phyloP scores from a whole-genome alignment of 78 protist genomes.

The Planoprotostelium fungivorum region DNA sequence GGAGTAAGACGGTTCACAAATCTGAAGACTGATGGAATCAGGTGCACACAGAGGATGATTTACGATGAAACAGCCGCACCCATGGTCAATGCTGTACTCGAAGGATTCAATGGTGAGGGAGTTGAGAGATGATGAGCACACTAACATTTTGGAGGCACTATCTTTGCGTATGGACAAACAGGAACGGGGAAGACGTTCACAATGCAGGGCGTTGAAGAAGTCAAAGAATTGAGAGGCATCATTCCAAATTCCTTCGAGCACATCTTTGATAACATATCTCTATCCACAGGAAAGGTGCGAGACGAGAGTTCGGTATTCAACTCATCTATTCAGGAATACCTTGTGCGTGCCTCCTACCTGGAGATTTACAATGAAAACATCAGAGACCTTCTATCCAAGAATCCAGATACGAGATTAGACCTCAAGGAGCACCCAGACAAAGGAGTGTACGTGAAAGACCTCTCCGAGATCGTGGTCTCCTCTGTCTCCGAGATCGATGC shows the following conservation, averaged over 20 bases:
- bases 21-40: neutral
- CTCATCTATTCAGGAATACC: neutral
- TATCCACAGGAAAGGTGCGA: conserved; percentile 14
- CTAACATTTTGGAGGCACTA: neutral
- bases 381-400: conserved; percentile 57
- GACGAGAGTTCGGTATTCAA: conserved; percentile 79
- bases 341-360: conserved; percentile 64
- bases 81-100: neutral
- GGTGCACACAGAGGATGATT: neutral
- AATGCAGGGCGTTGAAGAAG: conserved; percentile 63
- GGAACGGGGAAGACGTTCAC: conserved; percentile 85
- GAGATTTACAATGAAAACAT: conserved; percentile 90
- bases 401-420: neutral
- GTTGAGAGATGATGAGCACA: neutral
- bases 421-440: conserved; percentile 45
- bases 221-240: conserved; percentile 49
- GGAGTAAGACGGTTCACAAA: neutral
- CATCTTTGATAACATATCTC: conserved; percentile 26
- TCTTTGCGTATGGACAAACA: conserved; percentile 80
- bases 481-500: conserved; percentile 24
- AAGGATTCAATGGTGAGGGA: neutral
- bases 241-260: conserved; percentile 55
- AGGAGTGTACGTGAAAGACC: conserved; percentile 55
- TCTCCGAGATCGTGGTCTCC: conserved; percentile 17
- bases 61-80: neutral